Conservation (phyloP, 164 flowering plant genomes). For the Dillenia turbinata region DNA sequence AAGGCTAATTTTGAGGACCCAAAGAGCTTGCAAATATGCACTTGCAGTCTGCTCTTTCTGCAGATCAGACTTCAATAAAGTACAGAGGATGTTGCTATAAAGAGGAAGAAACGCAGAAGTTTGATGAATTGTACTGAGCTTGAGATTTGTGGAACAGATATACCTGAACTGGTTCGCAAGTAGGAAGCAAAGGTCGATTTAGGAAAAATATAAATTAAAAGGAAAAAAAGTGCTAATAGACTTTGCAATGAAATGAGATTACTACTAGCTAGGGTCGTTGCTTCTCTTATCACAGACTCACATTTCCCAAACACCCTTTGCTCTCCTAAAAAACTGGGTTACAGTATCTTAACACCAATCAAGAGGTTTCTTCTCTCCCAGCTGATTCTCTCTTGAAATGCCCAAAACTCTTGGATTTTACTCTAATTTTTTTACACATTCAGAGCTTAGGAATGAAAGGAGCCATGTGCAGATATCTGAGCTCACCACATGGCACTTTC, state of each 20-base stretch:
- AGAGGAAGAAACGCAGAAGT: not conserved
- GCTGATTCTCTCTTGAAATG: conserved; percentile 64
- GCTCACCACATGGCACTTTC: conserved; percentile 63
- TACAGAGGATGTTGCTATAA: not conserved
- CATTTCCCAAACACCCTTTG: conserved; percentile 24
- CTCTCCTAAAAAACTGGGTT: conserved; percentile 26
- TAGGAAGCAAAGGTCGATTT: conserved; percentile 1
- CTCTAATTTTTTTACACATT: conserved; percentile 22
- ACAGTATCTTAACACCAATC: conserved; percentile 31
- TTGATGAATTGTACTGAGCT: not conserved
- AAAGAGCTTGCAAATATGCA: too few relatives aligned
- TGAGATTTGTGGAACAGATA: conserved; percentile 5
- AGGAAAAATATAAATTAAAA: conserved; percentile 2
- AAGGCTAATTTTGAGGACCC: too few relatives aligned
- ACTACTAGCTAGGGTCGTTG: conserved; percentile 10
- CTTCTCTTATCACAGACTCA: conserved; percentile 28
- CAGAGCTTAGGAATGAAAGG: conserved; percentile 49
- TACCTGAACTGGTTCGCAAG: conserved; percentile 14
- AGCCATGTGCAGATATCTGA: conserved; percentile 67
- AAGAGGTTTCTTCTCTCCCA: conserved; percentile 31
- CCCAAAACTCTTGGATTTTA: conserved; percentile 31
- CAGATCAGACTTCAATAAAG: too few relatives aligned
- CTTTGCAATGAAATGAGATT: conserved; percentile 13
- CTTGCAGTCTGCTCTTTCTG: too few relatives aligned
- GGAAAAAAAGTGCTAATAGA: not conserved